Percentiles rank a stretch among this genome's conserved stretches.
Conservation (phyloP, 768 basidiomycete species). For the Leucogyrophana mollusca region DNA sequence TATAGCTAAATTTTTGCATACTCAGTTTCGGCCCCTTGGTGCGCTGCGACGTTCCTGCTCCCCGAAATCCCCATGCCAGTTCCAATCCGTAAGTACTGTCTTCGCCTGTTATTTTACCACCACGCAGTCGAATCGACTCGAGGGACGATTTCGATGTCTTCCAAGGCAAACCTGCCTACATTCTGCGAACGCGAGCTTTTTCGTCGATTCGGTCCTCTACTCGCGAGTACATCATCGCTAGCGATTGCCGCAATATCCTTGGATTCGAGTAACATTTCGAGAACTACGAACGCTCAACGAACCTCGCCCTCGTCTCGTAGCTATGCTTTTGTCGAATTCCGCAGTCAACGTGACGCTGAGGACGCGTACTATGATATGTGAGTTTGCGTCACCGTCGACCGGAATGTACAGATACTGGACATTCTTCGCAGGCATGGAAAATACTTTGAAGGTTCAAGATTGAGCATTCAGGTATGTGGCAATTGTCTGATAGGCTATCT, state of each 20-base stretch:
- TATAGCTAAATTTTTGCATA: slow-evolving; percentile 8
- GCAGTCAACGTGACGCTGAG: slow-evolving; percentile 74
- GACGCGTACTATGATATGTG: slow-evolving; percentile 86
- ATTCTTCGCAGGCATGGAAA: slow-evolving; percentile 62
- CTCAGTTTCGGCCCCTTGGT: slow-evolving; percentile 76
- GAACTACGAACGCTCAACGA: slow-evolving; percentile 58
- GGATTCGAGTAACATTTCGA: slow-evolving; percentile 34
- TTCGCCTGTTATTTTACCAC: slow-evolving; percentile 20
- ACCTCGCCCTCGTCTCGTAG: slow-evolving; percentile 51
- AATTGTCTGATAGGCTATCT: not conserved
- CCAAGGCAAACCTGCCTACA: slow-evolving; percentile 21
- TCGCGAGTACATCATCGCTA: slow-evolving; percentile 28
- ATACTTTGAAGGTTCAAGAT: slow-evolving; percentile 68
- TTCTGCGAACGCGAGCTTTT: slow-evolving; percentile 26
- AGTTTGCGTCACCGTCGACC: slow-evolving; percentile 20
- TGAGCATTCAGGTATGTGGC: slow-evolving; percentile 67
- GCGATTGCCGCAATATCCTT: slow-evolving; percentile 19
- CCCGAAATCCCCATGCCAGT: slow-evolving; percentile 70
- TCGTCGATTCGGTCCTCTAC: slow-evolving; percentile 28
- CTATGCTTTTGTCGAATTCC: slow-evolving; percentile 87
- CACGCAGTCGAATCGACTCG: slow-evolving; percentile 37
- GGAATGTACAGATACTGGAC: too few relatives aligned
- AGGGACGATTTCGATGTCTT: slow-evolving; percentile 24
- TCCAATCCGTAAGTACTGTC: slow-evolving; percentile 76
- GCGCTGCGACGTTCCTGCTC: slow-evolving; percentile 88